Evolutionary conservation across 768 basidiomycete species (phyloP), one percentile per base, ranked within the genome.

Genomic region (Pleurotus citrinopileatus): DNA sequence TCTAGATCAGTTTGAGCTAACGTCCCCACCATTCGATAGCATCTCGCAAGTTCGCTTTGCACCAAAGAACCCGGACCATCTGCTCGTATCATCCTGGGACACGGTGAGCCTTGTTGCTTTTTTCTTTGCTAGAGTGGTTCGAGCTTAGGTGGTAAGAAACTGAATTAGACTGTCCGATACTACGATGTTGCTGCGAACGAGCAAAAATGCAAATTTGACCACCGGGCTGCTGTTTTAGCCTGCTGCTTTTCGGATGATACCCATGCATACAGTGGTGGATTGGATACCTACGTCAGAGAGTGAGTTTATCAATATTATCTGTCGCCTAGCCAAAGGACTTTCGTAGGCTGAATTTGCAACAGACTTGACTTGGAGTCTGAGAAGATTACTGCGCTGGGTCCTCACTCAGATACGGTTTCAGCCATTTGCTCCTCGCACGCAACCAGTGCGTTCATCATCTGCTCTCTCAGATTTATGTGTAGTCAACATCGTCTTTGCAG

Each of bases 71-170:
- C 86, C 94, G 2, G 78, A 88, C 52, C 84, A 88, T 17, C 72
- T 98, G 1, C 72, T 98, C 0, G 91, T 90, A 15, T 83, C 91
- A 10, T 88, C 90, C 56, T 98, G 96, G 96, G 96, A 98, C 69
- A 83, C 90, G 20, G 81, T 79, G 62, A 25, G 73, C 60, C 3
- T 42, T 22, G 17, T 38, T 54, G 25, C 52, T 53, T 45, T 42
- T 22, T 54, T 55, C 40, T 25, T 32, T 55, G 42, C 53, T 52
- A 32, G n/a, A n/a, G n/a, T n/a, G n/a, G n/a, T n/a, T n/a, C 25
- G 7, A 38, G 43, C 53, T 54, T 59, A 26, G 8, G 12, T 42
- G 2, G 25, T 38, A 28, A 52, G 55, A 15, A 43, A 23, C n/a
- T 15, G 19, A 2, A 12, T 4, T 37, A 74, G 70, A 71, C 73